These are phyloP conservation scores for Lunasporangiospora selenospora DNA, from an alignment of 192 early-diverging fungal species.

Conservation along the genomic window DNA sequence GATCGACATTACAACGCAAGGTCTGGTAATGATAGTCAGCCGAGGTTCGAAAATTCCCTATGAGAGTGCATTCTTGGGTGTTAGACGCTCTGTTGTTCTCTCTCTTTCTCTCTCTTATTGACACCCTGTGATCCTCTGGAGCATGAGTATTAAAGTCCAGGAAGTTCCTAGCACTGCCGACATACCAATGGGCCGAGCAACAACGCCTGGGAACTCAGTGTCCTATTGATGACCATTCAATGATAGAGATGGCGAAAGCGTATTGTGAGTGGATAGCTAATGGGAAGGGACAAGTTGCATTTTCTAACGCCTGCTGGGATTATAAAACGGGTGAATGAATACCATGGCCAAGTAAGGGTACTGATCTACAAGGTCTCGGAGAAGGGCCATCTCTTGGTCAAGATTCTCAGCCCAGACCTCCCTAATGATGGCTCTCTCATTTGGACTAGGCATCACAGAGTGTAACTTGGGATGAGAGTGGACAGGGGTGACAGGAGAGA, in stretches of 20 bases:
- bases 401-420: constrained; percentile 96
- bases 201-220: constrained; percentile 99
- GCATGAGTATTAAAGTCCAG: too few relatives aligned
- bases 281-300: not conserved
- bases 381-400: constrained; percentile 88
- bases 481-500: too few relatives aligned
- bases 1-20: constrained; percentile 96
- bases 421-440: constrained; percentile 67
- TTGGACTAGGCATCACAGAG: constrained; percentile 50
- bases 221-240: constrained; percentile 79
- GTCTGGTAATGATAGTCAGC: constrained; percentile 99
- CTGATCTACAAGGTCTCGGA: constrained; percentile 87
- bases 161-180: too few relatives aligned
- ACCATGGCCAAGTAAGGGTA: constrained; percentile 99
- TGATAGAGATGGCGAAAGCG: too few relatives aligned
- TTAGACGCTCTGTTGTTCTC: too few relatives aligned
- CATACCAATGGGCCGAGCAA: constrained; percentile 91
- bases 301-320: too few relatives aligned
- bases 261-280: too few relatives aligned
- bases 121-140: too few relatives aligned
- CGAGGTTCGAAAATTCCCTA: constrained; percentile 87
- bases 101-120: too few relatives aligned
- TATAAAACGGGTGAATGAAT: too few relatives aligned
- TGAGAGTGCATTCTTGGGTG: too few relatives aligned
- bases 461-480: too few relatives aligned